Evolutionary conservation across 2,329 filamentous ascomycete genomes (phyloP), one percentile per base, ranked within the genome.

Genomic region (Lachnellula hyalina): DNA sequence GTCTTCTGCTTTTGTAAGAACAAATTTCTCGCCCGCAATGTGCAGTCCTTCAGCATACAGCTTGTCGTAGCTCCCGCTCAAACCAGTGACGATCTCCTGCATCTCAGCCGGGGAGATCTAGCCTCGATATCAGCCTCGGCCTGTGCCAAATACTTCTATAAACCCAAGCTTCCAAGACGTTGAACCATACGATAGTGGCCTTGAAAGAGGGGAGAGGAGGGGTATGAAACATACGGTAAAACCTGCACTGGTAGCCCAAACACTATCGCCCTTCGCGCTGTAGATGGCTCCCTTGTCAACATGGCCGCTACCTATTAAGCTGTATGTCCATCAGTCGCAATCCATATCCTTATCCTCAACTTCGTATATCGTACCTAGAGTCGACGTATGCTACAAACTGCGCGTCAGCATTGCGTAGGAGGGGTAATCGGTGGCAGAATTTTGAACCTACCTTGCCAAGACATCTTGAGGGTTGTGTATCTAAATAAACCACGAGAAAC

Each of bases 221-320:
- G 28, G 32, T 25, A 25, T 49, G 41, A 36, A 47, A 65, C 68
- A 54, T 67, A 70, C 68, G 9, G 61, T 58, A 77, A 96, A 96
- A 64, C 79, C 82, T 52, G 81, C 21, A 28, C 84, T 85, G 42
- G 78, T 71, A 58, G 90, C 90, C 90, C 90, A 95, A 66, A 83
- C 80, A 71, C 86, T 90, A 74, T 89, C 88, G 67, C 90, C 89
- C 65, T 87, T 87, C 62, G 75, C 76, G 74, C 87, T 91, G 78
- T 94, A 84, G 72, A 96, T 91, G 70, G 89, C 88, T 67, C 82
- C 91, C 77, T 90, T 86, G 77, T 94, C 87, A 69, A 96, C 75
- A 71, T 92, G 86, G 68, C 85, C 85, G 67, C 81, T 85, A 75
- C 80, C 86, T 69, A 95, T 82, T 67, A 96, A 84, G 82, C 90